Conservation (phyloP, 305 asterid species). For the Fraxinus dipetala region DNA sequence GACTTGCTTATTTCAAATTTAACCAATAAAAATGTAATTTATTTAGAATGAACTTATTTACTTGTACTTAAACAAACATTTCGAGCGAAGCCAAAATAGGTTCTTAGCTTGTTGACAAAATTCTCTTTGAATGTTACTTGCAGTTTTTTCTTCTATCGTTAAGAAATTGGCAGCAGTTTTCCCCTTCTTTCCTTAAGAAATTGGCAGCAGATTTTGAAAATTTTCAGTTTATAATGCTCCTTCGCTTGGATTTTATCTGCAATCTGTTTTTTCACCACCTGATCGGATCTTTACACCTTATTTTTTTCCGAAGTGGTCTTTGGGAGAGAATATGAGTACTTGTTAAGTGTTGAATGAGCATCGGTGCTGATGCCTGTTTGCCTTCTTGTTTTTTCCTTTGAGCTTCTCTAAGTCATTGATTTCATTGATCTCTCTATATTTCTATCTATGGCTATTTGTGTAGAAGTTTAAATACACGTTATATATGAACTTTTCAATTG, state of each 20-base stretch:
- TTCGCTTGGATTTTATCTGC: background rate
- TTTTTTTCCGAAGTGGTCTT: background rate
- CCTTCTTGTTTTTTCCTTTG: background rate
- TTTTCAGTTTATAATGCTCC: background rate
- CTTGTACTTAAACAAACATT: background rate
- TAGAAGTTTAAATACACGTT: background rate
- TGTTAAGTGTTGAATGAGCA: background rate
- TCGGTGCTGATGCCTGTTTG: background rate
- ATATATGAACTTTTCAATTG: constrained; percentile 9
- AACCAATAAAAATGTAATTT: background rate
- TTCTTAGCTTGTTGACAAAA: background rate
- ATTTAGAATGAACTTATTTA: background rate
- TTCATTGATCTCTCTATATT: background rate
- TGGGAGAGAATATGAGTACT: background rate
- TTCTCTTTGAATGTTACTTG: background rate
- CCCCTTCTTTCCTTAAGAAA: background rate
- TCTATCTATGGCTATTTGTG: background rate
- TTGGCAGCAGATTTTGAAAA: background rate
- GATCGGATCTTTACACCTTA: background rate
- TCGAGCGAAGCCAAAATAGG: background rate
- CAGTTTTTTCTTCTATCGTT: background rate
- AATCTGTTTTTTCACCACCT: background rate
- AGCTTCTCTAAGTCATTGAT: background rate
- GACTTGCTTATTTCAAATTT: background rate
- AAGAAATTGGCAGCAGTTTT: background rate